Evolutionary conservation across 306 rosid genomes (phyloP).

Genomic region (Begonia fuchsioides): DNA sequence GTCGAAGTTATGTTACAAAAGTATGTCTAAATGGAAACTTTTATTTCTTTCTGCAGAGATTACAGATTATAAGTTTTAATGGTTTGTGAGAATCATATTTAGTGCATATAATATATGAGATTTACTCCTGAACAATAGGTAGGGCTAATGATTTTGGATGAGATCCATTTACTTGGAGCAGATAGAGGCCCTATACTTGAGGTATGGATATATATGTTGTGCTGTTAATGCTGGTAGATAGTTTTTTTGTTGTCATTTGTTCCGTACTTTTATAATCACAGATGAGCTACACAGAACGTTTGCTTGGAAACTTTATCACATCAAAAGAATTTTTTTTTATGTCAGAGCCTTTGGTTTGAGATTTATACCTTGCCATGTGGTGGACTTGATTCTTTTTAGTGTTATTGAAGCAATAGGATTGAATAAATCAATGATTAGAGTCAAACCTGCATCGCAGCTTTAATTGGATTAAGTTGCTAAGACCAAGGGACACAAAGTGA

Average conservation of each 20-base stretch:
- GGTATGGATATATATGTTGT: constrained; percentile 32
- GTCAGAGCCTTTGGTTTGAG: too few relatives aligned
- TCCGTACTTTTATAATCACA: background rate
- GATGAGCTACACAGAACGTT: too few relatives aligned
- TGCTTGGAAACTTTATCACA: too few relatives aligned
- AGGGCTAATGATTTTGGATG: constrained; percentile 89
- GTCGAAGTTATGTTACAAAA: constrained; percentile 87
- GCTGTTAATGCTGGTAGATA: constrained; percentile 2
- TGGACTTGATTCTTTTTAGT: too few relatives aligned
- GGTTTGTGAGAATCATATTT: background rate
- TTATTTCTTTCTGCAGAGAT: background rate
- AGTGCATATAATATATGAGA: constrained; percentile 1
- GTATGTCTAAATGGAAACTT: constrained; percentile 15
- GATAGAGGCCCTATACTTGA: constrained; percentile 98
- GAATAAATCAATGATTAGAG: too few relatives aligned
- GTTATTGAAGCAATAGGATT: too few relatives aligned
- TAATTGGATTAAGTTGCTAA: background rate
- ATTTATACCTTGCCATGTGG: too few relatives aligned
- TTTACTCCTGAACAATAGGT: constrained; percentile 36
- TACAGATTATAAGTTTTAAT: background rate
- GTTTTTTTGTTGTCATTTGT: constrained; percentile 9
- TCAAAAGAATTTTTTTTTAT: too few relatives aligned
- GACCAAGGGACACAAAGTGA: background rate
- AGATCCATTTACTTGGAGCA: constrained; percentile 94
- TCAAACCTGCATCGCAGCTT: too few relatives aligned